Evolutionary conservation across 129 eudicot species (phyloP), one percentile per base, ranked within the genome.

Genomic region (Arctium minus): DNA sequence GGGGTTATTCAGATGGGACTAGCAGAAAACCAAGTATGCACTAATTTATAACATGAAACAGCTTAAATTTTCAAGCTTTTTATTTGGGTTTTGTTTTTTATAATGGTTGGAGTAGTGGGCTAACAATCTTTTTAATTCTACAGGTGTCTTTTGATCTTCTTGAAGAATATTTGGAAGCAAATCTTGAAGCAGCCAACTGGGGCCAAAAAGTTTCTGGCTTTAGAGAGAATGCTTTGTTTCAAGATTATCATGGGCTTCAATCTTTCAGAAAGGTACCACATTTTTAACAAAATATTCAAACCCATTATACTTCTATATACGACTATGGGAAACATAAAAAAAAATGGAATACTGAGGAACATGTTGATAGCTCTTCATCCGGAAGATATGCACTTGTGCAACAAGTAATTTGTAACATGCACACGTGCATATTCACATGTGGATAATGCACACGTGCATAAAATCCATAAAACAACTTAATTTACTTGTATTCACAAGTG

Each of bases 1-100:
- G 99, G 99, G 6, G 99, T 96, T 53, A 96, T 96, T 68, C 99
- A 96, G 74, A 96, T 96, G 98, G 99, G 99, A 29, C 82, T 96
- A 83, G 99, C 99, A 2, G 99, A 96, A 81, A 96, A 96, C 90
- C 98, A 96, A 91, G 97, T 94, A 88, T 87, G 81, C 82, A n/a
- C 35, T 22, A 3, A 38, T 3, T 74, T 22, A 73, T 15, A 22
- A 22, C 27, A 22, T 50, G 13, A n/a, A 4, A 7, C 5, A 67
- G 3, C 71, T 67, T 67, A 27, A 56, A 18, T 22, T 78, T 22
- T 22, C 5, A 56, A 56, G 48, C 11, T 35, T 62, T 76, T 8
- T n/a, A 18, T 27, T 30, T 46, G 33, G 74, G 1, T 2, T 67
- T 1, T 29, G 13, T 39, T 35, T 22, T 22, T 22, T 22, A 22